These are phyloP conservation scores for Mycena floridula DNA, from an alignment of 768 basidiomycete species.

Conservation along the genomic window DNA sequence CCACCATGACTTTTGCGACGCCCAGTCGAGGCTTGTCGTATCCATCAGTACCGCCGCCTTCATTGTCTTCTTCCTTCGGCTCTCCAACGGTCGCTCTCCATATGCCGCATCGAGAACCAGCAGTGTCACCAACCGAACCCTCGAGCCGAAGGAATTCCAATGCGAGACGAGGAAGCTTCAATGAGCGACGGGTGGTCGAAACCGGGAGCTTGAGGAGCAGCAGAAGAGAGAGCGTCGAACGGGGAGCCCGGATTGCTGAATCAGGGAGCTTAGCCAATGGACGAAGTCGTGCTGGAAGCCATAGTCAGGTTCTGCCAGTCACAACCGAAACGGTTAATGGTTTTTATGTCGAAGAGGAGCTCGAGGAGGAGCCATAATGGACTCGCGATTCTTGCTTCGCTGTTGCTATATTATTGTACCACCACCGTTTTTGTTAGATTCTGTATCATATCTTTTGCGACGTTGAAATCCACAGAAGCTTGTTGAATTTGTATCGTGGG, in stretches of 20 bases:
- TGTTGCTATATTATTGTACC: no score
- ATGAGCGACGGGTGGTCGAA: constrained; percentile 21
- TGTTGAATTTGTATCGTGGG: no score
- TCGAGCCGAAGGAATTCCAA: constrained; percentile 48
- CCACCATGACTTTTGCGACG: constrained; percentile 27
- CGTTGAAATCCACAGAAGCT: no score
- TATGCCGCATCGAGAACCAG: constrained; percentile 41
- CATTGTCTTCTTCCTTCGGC: constrained; percentile 72
- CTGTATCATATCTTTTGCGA: no score
- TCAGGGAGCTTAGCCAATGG: no score
- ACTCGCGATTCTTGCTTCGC: no score
- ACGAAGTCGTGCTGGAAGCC: constrained; percentile 45
- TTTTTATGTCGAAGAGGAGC: no score
- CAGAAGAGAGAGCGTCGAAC: constrained; percentile 53
- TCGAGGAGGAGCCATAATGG: no score
- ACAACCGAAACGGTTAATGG: no score
- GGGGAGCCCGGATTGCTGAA: constrained; percentile 65
- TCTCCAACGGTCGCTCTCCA: constrained; percentile 51
- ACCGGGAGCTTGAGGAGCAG: constrained; percentile 31
- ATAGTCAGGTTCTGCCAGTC: constrained; percentile 19
- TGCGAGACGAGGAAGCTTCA: constrained; percentile 16
- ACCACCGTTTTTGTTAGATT: no score
- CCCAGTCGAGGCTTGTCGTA: constrained; percentile 53
- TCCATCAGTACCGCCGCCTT: constrained; percentile 80
- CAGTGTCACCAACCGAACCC: constrained; percentile 45